phyloP scores from a whole-genome alignment of 176 grass and related monocot species.

The Zizania latifolia region DNA sequence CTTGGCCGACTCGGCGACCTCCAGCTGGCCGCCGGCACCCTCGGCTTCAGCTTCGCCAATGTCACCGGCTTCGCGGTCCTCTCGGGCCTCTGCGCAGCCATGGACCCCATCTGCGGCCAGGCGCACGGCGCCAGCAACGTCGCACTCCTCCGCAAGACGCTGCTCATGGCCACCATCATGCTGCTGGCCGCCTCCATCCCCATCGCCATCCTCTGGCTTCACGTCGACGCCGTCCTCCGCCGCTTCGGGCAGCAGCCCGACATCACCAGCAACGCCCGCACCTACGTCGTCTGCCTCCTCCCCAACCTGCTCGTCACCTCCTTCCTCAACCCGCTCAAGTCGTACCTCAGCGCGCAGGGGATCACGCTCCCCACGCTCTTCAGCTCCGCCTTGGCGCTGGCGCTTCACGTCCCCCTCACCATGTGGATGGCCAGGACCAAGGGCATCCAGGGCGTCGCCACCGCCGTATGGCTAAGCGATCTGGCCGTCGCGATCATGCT shows the following conservation, averaged over 20 bases:
- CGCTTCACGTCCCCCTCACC: constrained; percentile 65
- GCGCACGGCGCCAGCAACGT: constrained; percentile 76
- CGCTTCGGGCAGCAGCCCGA: constrained; percentile 66
- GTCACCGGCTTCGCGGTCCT: constrained; percentile 83
- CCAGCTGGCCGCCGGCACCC: constrained; percentile 63
- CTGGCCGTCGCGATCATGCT: constrained; percentile 42
- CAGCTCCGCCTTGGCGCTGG: constrained; percentile 40
- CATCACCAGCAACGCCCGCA: constrained; percentile 44
- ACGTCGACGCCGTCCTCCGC: constrained; percentile 57
- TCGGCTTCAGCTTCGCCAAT: constrained; percentile 87
- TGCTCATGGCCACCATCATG: constrained; percentile 53
- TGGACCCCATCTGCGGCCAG: constrained; percentile 94
- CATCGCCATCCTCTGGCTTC: constrained; percentile 62
- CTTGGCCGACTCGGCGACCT: constrained; percentile 72
- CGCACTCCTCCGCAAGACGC: constrained; percentile 57
- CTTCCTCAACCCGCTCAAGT: constrained; percentile 66
- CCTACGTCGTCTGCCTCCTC: constrained; percentile 44
- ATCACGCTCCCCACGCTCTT: constrained; percentile 69
- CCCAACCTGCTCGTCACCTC: constrained; percentile 64
- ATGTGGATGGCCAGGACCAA: constrained; percentile 33
- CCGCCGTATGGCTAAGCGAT: constrained; percentile 69
- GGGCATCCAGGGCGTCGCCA: constrained; percentile 59
- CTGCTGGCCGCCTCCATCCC: constrained; percentile 52
- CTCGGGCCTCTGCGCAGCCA: constrained; percentile 67
- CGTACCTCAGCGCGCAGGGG: constrained; percentile 77